Evolutionary conservation across 2,329 filamentous ascomycete genomes (phyloP), one percentile per base, ranked within the genome.

Genomic region (Stachybotrys chartarum): DNA sequence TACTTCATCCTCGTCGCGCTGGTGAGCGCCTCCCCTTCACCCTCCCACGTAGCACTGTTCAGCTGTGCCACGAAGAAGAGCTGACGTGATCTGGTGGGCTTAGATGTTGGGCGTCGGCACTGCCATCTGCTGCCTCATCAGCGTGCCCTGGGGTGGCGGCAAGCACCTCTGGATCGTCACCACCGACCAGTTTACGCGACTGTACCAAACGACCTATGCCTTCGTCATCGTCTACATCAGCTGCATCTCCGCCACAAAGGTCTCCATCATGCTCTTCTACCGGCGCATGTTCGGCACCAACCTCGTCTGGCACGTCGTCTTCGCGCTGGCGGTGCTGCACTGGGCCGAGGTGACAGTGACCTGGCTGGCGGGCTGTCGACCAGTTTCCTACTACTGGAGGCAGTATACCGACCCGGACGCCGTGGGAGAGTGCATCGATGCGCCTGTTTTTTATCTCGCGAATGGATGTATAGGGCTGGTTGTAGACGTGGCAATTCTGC

Each of bases 331-430:
- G n/a, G 17, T 31, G 8, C 24, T 51, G 32, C 49, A 51, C 30
- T 31, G 49, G 24, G 11, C 32, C 16, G 49, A 51, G 49, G 49
- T 54, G 3, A 54, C 47, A 14, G 44, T 50, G 46, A 48, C 53
- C 14, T 54, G 53, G 49, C 49, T 51, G 14, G 49, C 49, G 8
- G 53, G 45, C 12, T 54, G 53, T 47, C 31, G 11, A 7, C 53
- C 53, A 16, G 45, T 54, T 10, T 50, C 45, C 18, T 48, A 54
- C 30, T 51, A 54, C 47, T 54, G 53, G 53, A 49, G n/a, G 46
- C 53, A 54, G 18, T 54, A 54, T 30, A 50, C 42, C 11, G 32
- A 54, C 30, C 46, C 46, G 30, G 50, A 14, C 1, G 17, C 53
- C 31, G 17, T 11, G 17, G 53, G 53, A 24, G 12, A 30, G 17